Evolutionary conservation across 805 yeast genomes (phyloP).

Genomic region (Metschnikowia lunata): DNA sequence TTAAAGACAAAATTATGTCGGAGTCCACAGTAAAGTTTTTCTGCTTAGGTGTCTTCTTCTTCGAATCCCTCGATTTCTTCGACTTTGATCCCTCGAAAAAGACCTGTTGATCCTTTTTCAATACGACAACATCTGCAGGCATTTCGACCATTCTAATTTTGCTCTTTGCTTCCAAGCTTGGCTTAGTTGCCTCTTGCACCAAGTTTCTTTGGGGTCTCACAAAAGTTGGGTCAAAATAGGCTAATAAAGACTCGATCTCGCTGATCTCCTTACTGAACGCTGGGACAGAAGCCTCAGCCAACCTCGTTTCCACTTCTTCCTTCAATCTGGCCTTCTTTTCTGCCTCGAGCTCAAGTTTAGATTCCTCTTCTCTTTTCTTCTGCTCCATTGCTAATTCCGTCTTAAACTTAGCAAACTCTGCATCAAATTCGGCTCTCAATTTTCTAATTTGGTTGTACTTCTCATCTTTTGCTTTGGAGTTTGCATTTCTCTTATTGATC

Average conservation of each 20-base stretch:
- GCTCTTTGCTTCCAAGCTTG: constrained; percentile 20
- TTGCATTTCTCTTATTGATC: constrained; percentile 59
- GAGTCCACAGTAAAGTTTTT: constrained; percentile 71
- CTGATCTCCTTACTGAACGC: constrained; percentile 80
- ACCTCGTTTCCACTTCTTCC: constrained; percentile 58
- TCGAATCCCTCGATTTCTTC: constrained; percentile 40
- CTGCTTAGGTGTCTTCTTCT: constrained; percentile 42
- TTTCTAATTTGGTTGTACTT: constrained; percentile 63
- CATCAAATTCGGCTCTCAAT: constrained; percentile 70
- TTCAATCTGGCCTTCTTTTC: constrained; percentile 50
- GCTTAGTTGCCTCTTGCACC: constrained; percentile 23
- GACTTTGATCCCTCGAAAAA: constrained; percentile 47
- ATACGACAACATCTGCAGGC: constrained; percentile 60
- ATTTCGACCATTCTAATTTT: constrained; percentile 50
- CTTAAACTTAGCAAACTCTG: constrained; percentile 67
- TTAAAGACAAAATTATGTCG: constrained; percentile 68
- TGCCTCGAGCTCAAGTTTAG: constrained; percentile 49
- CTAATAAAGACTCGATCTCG: constrained; percentile 67
- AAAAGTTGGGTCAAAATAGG: constrained; percentile 73
- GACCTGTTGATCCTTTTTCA: constrained; percentile 59
- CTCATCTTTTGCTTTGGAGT: constrained; percentile 64
- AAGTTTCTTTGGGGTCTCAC: constrained; percentile 49
- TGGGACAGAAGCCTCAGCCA: constrained; percentile 72
- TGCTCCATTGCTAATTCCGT: constrained; percentile 64
- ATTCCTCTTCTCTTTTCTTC: constrained; percentile 64